Conservation (phyloP, 257 asterid genomes). For the Rehmannia glutinosa region DNA sequence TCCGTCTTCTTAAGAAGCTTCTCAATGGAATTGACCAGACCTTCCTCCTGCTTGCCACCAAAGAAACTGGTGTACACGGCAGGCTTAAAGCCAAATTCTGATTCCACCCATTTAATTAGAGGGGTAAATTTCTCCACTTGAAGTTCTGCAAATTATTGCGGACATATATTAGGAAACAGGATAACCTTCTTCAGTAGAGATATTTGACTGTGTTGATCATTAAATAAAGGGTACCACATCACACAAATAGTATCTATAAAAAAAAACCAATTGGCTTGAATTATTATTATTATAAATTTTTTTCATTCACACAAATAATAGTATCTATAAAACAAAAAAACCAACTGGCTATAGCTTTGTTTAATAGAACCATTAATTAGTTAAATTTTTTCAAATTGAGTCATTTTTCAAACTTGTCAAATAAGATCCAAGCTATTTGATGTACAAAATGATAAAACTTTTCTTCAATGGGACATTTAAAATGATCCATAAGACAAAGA, state of each 20-base stretch:
- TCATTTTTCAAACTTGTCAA: too few relatives aligned
- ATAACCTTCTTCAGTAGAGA: background rate
- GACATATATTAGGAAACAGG: background rate
- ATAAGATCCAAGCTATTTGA: too few relatives aligned
- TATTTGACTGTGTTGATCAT: background rate
- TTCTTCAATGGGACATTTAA: too few relatives aligned
- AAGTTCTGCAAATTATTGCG: constrained; percentile 43
- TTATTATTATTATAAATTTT: background rate
- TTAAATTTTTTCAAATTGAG: too few relatives aligned
- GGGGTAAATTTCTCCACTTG: constrained; percentile 88
- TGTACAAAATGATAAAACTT: too few relatives aligned
- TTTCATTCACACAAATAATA: too few relatives aligned
- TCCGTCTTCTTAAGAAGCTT: constrained; percentile 54
- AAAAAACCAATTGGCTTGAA: background rate
- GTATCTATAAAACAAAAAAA: too few relatives aligned
- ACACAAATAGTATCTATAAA: background rate
- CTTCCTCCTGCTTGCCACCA: constrained; percentile 84
- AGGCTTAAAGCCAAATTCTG: constrained; percentile 79
- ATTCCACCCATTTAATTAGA: constrained; percentile 73
- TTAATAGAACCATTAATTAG: too few relatives aligned
- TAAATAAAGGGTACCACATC: background rate
- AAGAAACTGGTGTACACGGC: constrained; percentile 63
- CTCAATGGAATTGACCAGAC: constrained; percentile 58
- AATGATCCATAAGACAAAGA: too few relatives aligned
- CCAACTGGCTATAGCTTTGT: too few relatives aligned